Conservation (phyloP, 345 rosid species). For the Lepidium didymum region DNA sequence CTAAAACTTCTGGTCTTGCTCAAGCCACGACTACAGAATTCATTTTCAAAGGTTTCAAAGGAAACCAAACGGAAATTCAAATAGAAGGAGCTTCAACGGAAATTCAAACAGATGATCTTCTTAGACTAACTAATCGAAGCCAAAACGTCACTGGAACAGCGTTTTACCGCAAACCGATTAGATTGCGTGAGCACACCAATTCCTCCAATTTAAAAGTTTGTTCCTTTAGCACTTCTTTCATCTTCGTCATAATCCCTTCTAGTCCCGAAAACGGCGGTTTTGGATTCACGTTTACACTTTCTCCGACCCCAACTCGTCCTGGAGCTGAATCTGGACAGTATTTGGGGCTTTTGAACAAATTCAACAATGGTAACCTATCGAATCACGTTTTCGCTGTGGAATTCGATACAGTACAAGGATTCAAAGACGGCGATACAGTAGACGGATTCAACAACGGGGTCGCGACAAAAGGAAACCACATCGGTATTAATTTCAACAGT, state of each 20-base stretch:
- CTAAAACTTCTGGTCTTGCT: not conserved
- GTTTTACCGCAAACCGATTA: constrained; percentile 17
- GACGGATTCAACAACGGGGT: constrained; percentile 31
- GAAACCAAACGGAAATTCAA: constrained; percentile 12
- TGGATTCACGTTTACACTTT: constrained; percentile 47
- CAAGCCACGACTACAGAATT: constrained; percentile 9
- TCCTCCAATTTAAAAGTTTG: constrained; percentile 3
- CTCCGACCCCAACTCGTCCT: constrained; percentile 37
- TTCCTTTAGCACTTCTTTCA: constrained; percentile 48
- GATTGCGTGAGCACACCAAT: not conserved
- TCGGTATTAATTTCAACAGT: constrained; percentile 52
- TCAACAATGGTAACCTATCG: not conserved
- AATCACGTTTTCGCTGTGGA: constrained; percentile 57
- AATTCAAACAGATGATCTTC: constrained; percentile 9
- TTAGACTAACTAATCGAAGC: constrained; percentile 9
- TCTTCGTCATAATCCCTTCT: constrained; percentile 37
- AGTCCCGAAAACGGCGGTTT: constrained; percentile 35
- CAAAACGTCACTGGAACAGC: constrained; percentile 23
- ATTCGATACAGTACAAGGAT: constrained; percentile 56
- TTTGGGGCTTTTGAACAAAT: constrained; percentile 43
- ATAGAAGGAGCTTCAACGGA: not conserved
- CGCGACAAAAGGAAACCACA: constrained; percentile 39
- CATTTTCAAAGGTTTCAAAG: constrained; percentile 25
- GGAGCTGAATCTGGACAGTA: constrained; percentile 36
- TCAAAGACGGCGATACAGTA: constrained; percentile 38